Evolutionary conservation across 768 basidiomycete species (phyloP).

Genomic region (Naganishia vishniacii): DNA sequence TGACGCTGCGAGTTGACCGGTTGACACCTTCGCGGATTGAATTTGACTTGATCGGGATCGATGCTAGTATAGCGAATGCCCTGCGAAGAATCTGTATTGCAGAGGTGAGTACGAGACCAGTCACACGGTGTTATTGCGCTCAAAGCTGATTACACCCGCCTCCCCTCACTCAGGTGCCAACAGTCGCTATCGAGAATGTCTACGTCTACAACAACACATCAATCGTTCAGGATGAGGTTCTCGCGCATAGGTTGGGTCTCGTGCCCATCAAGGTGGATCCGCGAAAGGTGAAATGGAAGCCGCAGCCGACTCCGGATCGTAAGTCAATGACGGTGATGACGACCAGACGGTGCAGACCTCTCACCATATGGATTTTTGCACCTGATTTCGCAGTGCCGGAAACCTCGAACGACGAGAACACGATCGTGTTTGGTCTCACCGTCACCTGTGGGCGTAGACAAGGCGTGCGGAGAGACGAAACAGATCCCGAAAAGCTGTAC

Average conservation of each 20-base stretch:
- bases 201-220: conserved; percentile 93
- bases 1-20: conserved; percentile 66
- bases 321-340: neutral
- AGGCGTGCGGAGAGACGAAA: conserved; percentile 55
- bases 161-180: conserved; percentile 55
- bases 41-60: conserved; percentile 91
- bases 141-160: too few relatives aligned
- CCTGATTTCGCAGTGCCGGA: conserved; percentile 54
- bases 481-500: conserved; percentile 64
- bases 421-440: conserved; percentile 75
- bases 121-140: too few relatives aligned
- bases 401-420: conserved; percentile 78
- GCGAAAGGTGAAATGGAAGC: conserved; percentile 55
- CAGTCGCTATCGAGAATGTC: conserved; percentile 80
- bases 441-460: conserved; percentile 60
- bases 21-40: conserved; percentile 79
- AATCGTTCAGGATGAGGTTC: conserved; percentile 87
- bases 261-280: conserved; percentile 86
- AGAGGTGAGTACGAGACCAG: conserved; percentile 59
- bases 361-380: too few relatives aligned
- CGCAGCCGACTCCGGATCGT: conserved; percentile 33
- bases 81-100: conserved; percentile 86
- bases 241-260: conserved; percentile 85
- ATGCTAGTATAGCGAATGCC: conserved; percentile 93
- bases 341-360: too few relatives aligned